A percentile compares a stretch with the other conserved stretches of the same genome.
Conservation (phyloP, 202 grass and related monocot genomes). For the Brachypodium distachyon region DNA sequence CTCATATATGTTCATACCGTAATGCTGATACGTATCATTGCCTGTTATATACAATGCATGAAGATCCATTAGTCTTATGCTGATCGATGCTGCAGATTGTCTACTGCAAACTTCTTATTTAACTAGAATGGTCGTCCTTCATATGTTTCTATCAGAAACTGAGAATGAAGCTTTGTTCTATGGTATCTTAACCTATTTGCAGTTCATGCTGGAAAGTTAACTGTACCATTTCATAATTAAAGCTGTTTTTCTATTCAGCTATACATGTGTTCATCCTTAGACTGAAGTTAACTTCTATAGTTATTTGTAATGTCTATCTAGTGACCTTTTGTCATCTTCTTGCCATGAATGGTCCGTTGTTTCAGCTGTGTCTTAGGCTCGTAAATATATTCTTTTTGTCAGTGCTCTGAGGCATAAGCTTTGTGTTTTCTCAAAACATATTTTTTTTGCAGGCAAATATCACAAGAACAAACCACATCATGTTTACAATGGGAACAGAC, state of each 20-base stretch:
- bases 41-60: not conserved
- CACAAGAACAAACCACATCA: conserved; percentile 93
- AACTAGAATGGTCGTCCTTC: too few relatives aligned
- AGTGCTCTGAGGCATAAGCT: too few relatives aligned
- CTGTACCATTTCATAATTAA: conserved; percentile 10
- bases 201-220: not conserved
- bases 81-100: too few relatives aligned
- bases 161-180: not conserved
- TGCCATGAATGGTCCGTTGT: too few relatives aligned
- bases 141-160: not conserved
- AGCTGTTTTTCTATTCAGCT: not conserved
- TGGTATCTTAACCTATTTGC: conserved; percentile 8
- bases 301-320: too few relatives aligned
- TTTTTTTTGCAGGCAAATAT: conserved; percentile 80
- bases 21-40: not conserved
- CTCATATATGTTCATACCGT: not conserved
- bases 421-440: too few relatives aligned
- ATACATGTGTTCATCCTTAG: not conserved
- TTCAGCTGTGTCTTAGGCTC: too few relatives aligned
- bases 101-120: conserved; percentile 13
- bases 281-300: too few relatives aligned
- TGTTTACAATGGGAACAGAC: conserved; percentile 99
- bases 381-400: too few relatives aligned
- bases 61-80: not conserved
- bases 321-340: too few relatives aligned